A percentile compares a stretch with the other conserved stretches of the same genome.
phyloP scores from a whole-genome alignment of 805 yeast genomes.

The Cyberlindnera meyerae region DNA sequence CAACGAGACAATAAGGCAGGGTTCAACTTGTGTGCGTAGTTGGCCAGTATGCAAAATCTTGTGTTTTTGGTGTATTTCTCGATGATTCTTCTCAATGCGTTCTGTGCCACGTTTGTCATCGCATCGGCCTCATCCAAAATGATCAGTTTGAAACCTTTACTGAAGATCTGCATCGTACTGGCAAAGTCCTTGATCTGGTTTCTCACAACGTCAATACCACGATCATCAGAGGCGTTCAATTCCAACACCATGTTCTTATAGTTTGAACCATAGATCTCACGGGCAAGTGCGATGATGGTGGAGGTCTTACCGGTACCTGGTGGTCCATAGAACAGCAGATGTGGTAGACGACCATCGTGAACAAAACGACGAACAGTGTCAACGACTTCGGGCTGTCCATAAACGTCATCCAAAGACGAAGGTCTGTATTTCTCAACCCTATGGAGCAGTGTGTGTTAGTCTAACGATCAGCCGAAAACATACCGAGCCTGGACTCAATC shows the following conservation, averaged over 20 bases:
- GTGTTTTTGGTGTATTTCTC: conserved; percentile 93
- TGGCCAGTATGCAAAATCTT: conserved; percentile 93
- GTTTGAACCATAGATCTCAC: conserved; percentile 78
- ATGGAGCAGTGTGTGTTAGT: too few species aligned
- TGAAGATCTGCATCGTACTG: conserved; percentile 88
- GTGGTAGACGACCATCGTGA: conserved; percentile 80
- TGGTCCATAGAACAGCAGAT: conserved; percentile 89
- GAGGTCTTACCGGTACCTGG: conserved; percentile 95
- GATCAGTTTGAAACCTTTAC: conserved; percentile 78
- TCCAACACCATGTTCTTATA: conserved; percentile 89
- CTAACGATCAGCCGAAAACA: too few species aligned
- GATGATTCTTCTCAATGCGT: conserved; percentile 71
- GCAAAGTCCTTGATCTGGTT: conserved; percentile 97
- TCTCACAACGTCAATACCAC: conserved; percentile 97
- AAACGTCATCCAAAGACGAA: conserved; percentile 71
- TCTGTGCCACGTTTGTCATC: conserved; percentile 85
- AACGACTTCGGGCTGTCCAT: conserved; percentile 87
- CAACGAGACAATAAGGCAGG: conserved; percentile 95
- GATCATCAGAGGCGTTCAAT: conserved; percentile 92
- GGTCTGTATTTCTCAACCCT: conserved; percentile 98
- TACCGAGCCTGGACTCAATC: too few species aligned
- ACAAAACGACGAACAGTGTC: conserved; percentile 82
- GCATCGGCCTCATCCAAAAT: conserved; percentile 96
- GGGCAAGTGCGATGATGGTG: conserved; percentile 80
- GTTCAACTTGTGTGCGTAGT: conserved; percentile 90